These are phyloP conservation scores for Calycina herbarum DNA, from an alignment of 2,329 filamentous ascomycete species.

Conservation along the genomic window DNA sequence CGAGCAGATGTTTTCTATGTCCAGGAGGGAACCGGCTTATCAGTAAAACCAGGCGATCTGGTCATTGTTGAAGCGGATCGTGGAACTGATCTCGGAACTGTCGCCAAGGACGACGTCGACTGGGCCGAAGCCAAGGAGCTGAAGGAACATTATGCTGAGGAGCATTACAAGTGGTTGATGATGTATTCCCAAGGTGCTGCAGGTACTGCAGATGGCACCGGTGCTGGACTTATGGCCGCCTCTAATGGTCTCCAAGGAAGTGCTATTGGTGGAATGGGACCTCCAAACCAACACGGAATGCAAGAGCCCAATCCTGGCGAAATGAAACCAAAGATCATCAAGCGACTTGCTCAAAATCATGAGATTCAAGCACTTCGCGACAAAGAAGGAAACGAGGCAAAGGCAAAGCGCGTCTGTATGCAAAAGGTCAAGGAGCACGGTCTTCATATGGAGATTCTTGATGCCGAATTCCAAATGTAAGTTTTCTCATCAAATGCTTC, in stretches of 20 bases:
- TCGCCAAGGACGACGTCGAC: constrained; percentile 83
- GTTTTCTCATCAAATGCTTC: constrained; percentile 39
- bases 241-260: constrained; percentile 66
- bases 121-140: constrained; percentile 84
- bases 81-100: constrained; percentile 91
- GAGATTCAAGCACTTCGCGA: constrained; percentile 87
- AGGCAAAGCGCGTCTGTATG: constrained; percentile 94
- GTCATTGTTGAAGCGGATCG: constrained; percentile 98
- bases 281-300: constrained; percentile 69
- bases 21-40: constrained; percentile 89
- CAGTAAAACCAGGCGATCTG: constrained; percentile 85
- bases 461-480: constrained; percentile 98
- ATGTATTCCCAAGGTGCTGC: constrained; percentile 88
- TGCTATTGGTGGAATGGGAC: constrained; percentile 76
- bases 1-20: constrained; percentile 96
- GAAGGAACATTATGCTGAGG: constrained; percentile 84
- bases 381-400: constrained; percentile 96
- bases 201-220: constrained; percentile 58
- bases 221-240: constrained; percentile 56
- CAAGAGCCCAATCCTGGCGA: constrained; percentile 72
- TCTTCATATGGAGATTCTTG: constrained; percentile 96
- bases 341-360: constrained; percentile 86
- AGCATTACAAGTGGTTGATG: constrained; percentile 98
- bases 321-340: constrained; percentile 94
- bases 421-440: constrained; percentile 95